phyloP scores from a whole-genome alignment of 1,139 yeast genomes.

The Tardiomyces blankii region DNA sequence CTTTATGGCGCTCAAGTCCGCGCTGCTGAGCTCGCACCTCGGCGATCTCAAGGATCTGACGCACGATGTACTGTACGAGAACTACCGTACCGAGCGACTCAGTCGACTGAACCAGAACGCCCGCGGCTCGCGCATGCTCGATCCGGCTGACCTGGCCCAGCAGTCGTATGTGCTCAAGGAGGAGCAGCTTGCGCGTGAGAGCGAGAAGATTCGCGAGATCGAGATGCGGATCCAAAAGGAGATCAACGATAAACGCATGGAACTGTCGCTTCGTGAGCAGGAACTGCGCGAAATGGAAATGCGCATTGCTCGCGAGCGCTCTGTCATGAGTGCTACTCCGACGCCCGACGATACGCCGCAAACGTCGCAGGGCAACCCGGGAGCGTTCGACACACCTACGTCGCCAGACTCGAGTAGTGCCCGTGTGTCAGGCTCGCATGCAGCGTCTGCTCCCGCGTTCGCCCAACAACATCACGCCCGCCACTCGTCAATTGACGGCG shows the following conservation, averaged over 20 bases:
- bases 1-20: conserved; percentile 65
- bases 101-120: conserved; percentile 22
- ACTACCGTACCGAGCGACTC: conserved; percentile 84
- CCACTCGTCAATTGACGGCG: not conserved
- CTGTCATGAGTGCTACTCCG: not conserved
- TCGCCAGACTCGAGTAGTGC: too few species aligned
- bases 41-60: conserved; percentile 90
- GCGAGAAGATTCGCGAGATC: conserved; percentile 23
- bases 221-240: conserved; percentile 81
- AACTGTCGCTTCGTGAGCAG: conserved; percentile 76
- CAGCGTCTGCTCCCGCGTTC: not conserved
- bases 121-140: conserved; percentile 12
- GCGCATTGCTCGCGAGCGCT: not conserved
- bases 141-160: conserved; percentile 30
- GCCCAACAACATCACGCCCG: not conserved
- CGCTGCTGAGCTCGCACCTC: conserved; percentile 76
- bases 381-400: not conserved
- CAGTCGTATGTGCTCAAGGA: conserved; percentile 31
- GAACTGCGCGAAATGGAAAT: conserved; percentile 71
- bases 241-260: conserved; percentile 71
- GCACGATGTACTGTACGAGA: conserved; percentile 85
- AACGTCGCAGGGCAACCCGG: not conserved
- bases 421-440: too few species aligned
- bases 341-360: not conserved
- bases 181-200: conserved; percentile 29